Percentiles rank a stretch among this genome's conserved stretches.
Conservation (phyloP, 305 asterid species). For the Salvia sclarea region DNA sequence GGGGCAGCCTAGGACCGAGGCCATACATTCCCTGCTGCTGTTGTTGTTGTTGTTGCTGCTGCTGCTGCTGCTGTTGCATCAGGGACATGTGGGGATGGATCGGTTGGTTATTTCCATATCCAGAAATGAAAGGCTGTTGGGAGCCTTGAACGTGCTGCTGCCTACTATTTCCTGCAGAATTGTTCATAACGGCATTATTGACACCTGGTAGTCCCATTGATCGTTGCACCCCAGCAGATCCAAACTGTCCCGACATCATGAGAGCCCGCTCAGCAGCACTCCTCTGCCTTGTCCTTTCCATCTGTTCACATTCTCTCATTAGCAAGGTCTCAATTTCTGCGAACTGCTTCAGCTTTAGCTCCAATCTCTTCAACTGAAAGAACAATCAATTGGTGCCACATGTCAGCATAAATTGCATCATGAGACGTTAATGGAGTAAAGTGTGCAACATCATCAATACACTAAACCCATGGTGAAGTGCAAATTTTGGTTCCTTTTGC, state of each 20-base stretch:
- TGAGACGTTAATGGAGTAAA: constrained; percentile 5
- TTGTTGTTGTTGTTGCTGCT: no score
- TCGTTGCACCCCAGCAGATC: constrained; percentile 52
- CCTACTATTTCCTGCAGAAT: constrained; percentile 48
- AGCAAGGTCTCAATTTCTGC: constrained; percentile 86
- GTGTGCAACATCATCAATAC: constrained; percentile 13
- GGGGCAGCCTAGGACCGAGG: constrained; percentile 71
- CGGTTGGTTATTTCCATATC: constrained; percentile 62
- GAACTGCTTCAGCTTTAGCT: constrained; percentile 89
- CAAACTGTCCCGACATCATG: constrained; percentile 59
- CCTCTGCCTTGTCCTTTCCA: constrained; percentile 89
- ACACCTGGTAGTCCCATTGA: constrained; percentile 51
- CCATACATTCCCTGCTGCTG: constrained; percentile 69
- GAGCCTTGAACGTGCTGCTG: constrained; percentile 52
- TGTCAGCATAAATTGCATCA: constrained; percentile 18
- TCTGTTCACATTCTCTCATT: constrained; percentile 96
- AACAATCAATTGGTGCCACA: background rate
- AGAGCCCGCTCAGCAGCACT: constrained; percentile 59
- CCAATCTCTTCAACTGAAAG: constrained; percentile 81
- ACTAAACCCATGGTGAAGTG: background rate
- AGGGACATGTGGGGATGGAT: constrained; percentile 64
- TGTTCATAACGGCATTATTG: constrained; percentile 43
- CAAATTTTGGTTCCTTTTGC: constrained; percentile 1
- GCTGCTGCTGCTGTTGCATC: constrained; percentile 59
- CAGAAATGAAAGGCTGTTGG: constrained; percentile 59